Conservation (phyloP, 805 yeast genomes). For the Middelhovenomyces tepae region DNA sequence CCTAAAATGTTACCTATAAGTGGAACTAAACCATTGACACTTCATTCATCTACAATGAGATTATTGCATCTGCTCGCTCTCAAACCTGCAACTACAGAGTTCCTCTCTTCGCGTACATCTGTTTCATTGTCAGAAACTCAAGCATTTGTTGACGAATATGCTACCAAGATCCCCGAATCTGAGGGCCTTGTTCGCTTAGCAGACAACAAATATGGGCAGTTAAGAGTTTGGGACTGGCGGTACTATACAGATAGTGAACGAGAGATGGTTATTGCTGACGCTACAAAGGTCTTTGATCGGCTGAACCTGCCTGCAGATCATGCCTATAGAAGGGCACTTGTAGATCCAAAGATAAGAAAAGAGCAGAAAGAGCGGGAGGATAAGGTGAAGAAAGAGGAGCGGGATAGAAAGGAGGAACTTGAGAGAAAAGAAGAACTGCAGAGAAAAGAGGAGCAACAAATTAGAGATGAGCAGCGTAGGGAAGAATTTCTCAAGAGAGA, state of each 20-base stretch:
- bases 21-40: slow-evolving; percentile 15
- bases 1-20: slow-evolving; percentile 13
- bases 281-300: slow-evolving; percentile 24
- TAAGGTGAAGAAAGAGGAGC: neutral
- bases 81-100: slow-evolving; percentile 35
- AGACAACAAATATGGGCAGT: slow-evolving; percentile 22
- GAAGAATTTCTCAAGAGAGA: slow-evolving; percentile 5
- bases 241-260: slow-evolving; percentile 28
- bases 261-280: slow-evolving; percentile 21
- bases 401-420: slow-evolving; percentile 2
- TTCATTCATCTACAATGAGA: slow-evolving; percentile 24
- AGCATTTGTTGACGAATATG: slow-evolving; percentile 26
- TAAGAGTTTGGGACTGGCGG: slow-evolving; percentile 31
- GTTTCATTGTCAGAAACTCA: slow-evolving; percentile 23
- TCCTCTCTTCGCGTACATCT: slow-evolving; percentile 26
- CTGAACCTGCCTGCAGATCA: slow-evolving; percentile 22
- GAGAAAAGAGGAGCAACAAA: neutral
- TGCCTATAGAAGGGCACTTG: slow-evolving; percentile 20
- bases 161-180: slow-evolving; percentile 22
- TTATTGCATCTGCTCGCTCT: slow-evolving; percentile 40
- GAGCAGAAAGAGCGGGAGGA: slow-evolving; percentile 3
- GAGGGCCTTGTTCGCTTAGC: slow-evolving; percentile 21
- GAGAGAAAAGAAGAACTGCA: slow-evolving; percentile 1
- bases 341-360: slow-evolving; percentile 22
- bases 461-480: neutral